Evolutionary conservation across 2,329 filamentous ascomycete species (phyloP).

Genomic region (Botrytis aclada): DNA sequence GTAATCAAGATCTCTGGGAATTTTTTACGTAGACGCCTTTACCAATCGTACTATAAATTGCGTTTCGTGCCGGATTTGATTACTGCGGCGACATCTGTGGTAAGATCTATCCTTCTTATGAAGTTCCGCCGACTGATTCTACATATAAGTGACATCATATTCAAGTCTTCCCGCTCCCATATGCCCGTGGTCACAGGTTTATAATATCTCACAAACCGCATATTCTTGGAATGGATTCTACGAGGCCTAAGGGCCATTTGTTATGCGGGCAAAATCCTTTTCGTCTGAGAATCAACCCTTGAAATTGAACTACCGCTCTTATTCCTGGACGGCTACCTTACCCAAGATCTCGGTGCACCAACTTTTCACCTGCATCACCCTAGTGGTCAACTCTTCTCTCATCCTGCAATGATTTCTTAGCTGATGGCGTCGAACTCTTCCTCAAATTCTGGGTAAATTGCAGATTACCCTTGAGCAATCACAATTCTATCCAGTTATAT

Average conservation of each 20-base stretch:
- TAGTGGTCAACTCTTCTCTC: background rate
- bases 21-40: background rate
- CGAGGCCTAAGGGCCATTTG: background rate
- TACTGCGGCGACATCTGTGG: background rate
- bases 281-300: background rate
- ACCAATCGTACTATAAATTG: background rate
- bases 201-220: slow-evolving; percentile 1
- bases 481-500: slow-evolving; percentile 26
- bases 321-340: background rate
- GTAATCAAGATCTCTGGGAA: slow-evolving; percentile 7
- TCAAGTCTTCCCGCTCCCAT: background rate
- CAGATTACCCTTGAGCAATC: background rate
- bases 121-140: background rate
- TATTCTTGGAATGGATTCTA: background rate
- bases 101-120: background rate
- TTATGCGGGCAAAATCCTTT: background rate
- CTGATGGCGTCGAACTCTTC: background rate
- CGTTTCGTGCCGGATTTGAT: background rate
- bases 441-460: background rate
- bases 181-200: background rate
- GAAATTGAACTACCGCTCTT: background rate
- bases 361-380: background rate
- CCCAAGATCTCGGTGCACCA: background rate
- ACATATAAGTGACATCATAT: background rate
- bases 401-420: background rate